A percentile compares a stretch with the other conserved stretches of the same genome.
These are phyloP conservation scores for Nigrospora osmanthi DNA, from an alignment of 2,329 filamentous ascomycete species.

Conservation along the genomic window DNA sequence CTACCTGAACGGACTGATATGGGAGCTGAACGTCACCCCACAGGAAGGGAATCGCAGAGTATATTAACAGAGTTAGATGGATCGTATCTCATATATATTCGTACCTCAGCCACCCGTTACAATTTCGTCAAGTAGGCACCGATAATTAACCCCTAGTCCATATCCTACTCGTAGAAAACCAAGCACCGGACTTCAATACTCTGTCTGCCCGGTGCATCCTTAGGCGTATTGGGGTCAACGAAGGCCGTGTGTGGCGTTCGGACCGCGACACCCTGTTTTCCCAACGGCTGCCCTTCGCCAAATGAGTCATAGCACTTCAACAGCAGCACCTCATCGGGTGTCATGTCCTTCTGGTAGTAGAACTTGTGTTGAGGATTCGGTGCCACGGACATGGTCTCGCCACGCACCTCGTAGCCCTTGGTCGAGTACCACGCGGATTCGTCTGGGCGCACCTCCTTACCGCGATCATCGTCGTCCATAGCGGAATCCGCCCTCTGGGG, in stretches of 20 bases:
- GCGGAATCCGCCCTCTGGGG: slow-evolving; percentile 30
- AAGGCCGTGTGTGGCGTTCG: slow-evolving; percentile 48
- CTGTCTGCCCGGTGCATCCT: slow-evolving; percentile 38
- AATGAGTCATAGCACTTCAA: slow-evolving; percentile 48
- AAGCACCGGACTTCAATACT: slow-evolving; percentile 59
- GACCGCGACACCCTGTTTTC: slow-evolving; percentile 33
- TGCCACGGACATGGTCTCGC: slow-evolving; percentile 54
- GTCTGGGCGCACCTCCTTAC: slow-evolving; percentile 5
- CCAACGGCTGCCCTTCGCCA: slow-evolving; percentile 24
- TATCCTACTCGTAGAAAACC: slow-evolving; percentile 40
- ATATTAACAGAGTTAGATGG: too few relatives aligned
- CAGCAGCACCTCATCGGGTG: slow-evolving; percentile 37
- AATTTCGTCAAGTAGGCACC: too few relatives aligned
- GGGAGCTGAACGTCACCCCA: too few relatives aligned
- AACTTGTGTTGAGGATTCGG: slow-evolving; percentile 52
- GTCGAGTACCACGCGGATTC: slow-evolving; percentile 27
- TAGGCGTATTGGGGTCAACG: slow-evolving; percentile 43
- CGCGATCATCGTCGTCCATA: slow-evolving; percentile 1
- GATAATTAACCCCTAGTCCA: too few relatives aligned
- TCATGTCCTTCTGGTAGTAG: slow-evolving; percentile 63
- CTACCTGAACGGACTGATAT: too few relatives aligned
- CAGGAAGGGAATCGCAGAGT: too few relatives aligned
- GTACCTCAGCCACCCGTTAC: too few relatives aligned
- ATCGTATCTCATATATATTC: too few relatives aligned
- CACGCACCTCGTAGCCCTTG: slow-evolving; percentile 51